Evolutionary conservation across 148 eudicot species (phyloP), one percentile per base, ranked within the genome.

Genomic region (Fagopyrum esculentum): DNA sequence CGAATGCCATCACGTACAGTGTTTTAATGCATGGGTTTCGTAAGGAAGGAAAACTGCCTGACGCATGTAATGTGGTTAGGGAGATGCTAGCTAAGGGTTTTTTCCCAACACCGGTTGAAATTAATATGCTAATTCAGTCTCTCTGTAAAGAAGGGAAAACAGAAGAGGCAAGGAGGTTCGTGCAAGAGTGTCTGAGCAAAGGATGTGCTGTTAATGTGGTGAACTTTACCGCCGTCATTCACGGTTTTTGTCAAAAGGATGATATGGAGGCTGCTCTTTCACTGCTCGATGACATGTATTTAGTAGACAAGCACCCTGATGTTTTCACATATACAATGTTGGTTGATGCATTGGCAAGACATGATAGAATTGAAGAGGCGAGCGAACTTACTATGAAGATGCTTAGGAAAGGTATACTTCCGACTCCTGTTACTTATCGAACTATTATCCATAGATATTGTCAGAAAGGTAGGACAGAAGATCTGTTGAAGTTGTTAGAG

Each of bases 241-340:
- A 83, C 50, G 86, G 86, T 40, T 80, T 75, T 73, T 83, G 86
- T 81, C 81, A 76, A 74, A 83, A 60, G 61, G 78, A 71, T 73
- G 81, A 80, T 17, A 48, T 80, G 49, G 81, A 78, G 52, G 66
- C 64, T 75, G 86, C 86, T 30, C 71, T 83, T 40, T 83, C 86
- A 12, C 73, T 83, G 75, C 86, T 83, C 26, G 86, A 83, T 76
- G 86, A 83, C 69, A 83, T 83, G 83, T 83, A 80, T 70, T 73
- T 83, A 77, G 78, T 56, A 57, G 76, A 80, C 71, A 80, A 73
- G 51, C 71, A 77, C 73, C 86, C 86, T 30, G 86, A 83, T n/a
- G 73, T 52, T 1, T 22, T 83, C 77, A 83, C 86, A 29, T 83
- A 80, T 60, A 83, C 86, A 29, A 69, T 80, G 43, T 6, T 83